phyloP scores from a whole-genome alignment of 805 yeast species.

The Citeromyces nyonsensis region DNA sequence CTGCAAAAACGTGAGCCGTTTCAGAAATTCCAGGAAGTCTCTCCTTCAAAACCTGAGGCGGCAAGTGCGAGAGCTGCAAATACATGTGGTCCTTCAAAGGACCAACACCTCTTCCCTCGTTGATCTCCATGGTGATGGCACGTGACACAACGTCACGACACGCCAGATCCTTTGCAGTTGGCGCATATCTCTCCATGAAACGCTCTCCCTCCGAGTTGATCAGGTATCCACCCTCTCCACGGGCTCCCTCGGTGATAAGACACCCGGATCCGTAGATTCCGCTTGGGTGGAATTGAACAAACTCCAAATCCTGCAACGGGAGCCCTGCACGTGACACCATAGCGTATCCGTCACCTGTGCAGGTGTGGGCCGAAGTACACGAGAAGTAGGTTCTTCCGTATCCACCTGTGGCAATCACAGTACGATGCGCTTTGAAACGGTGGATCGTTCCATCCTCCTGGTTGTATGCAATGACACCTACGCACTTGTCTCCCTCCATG shows the following conservation, averaged over 20 bases:
- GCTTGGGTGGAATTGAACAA: slow-evolving; percentile 97
- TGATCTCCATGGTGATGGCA: slow-evolving; percentile 96
- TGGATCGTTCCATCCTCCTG: slow-evolving; percentile 98
- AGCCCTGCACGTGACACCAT: slow-evolving; percentile 98
- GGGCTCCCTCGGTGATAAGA: slow-evolving; percentile 97
- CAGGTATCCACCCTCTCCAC: slow-evolving; percentile 99
- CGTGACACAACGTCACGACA: slow-evolving; percentile 97
- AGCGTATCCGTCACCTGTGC: slow-evolving; percentile 98
- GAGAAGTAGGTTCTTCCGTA: slow-evolving; percentile 97
- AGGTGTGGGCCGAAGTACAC: slow-evolving; percentile 97
- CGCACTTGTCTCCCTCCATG: slow-evolving; percentile 92
- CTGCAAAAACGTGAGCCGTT: slow-evolving; percentile 96
- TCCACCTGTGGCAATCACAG: slow-evolving; percentile 97
- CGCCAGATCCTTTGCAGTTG: slow-evolving; percentile 95
- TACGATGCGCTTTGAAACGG: slow-evolving; percentile 93
- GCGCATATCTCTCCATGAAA: slow-evolving; percentile 99
- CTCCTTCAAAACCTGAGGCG: slow-evolving; percentile 81
- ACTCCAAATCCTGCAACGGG: slow-evolving; percentile 94
- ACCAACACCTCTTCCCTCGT: slow-evolving; percentile 99
- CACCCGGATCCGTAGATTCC: slow-evolving; percentile 99
- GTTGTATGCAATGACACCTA: slow-evolving; percentile 94
- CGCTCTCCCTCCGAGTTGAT: slow-evolving; percentile 97
- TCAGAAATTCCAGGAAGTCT: slow-evolving; percentile 98
- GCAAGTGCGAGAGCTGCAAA: slow-evolving; percentile 88
- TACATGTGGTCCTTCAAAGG: slow-evolving; percentile 89